These are phyloP conservation scores for Jamesozyma spencerorum DNA, from an alignment of 805 yeast species.

Conservation along the genomic window DNA sequence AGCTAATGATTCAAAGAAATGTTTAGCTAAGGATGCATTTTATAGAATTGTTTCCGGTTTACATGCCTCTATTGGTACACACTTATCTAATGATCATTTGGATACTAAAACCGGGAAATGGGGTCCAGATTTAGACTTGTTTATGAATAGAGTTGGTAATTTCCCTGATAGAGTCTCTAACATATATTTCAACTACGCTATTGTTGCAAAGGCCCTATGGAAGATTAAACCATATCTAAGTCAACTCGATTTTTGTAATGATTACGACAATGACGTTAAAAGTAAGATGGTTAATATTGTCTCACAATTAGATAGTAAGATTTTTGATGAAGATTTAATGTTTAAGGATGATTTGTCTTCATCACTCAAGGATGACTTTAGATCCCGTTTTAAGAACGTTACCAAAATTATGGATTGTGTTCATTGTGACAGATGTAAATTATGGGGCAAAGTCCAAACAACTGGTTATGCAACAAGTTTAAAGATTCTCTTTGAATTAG, in stretches of 20 bases:
- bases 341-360: constrained; percentile 38
- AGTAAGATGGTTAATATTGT: constrained; percentile 35
- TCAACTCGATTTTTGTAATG: constrained; percentile 40
- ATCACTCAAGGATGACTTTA: constrained; percentile 72
- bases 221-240: constrained; percentile 50
- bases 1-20: constrained; percentile 37
- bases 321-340: constrained; percentile 44
- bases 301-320: constrained; percentile 26
- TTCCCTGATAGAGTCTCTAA: constrained; percentile 84
- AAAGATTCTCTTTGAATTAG: constrained; percentile 75
- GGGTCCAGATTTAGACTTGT: constrained; percentile 73
- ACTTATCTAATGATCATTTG: constrained; percentile 74
- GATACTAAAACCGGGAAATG: constrained; percentile 66
- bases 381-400: constrained; percentile 77
- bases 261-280: constrained; percentile 39
- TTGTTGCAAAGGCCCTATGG: constrained; percentile 71
- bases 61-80: constrained; percentile 94
- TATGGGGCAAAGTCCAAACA: constrained; percentile 97
- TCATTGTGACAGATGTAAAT: constrained; percentile 92
- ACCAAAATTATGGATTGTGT: constrained; percentile 96
- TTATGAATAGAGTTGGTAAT: constrained; percentile 83
- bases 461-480: constrained; percentile 97
- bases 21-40: constrained; percentile 81
- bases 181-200: constrained; percentile 84
- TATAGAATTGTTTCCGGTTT: constrained; percentile 82